Percentiles rank a stretch among this genome's conserved stretches.
phyloP scores from a whole-genome alignment of 2,329 filamentous ascomycete species.

The Fusarium nematophilum region DNA sequence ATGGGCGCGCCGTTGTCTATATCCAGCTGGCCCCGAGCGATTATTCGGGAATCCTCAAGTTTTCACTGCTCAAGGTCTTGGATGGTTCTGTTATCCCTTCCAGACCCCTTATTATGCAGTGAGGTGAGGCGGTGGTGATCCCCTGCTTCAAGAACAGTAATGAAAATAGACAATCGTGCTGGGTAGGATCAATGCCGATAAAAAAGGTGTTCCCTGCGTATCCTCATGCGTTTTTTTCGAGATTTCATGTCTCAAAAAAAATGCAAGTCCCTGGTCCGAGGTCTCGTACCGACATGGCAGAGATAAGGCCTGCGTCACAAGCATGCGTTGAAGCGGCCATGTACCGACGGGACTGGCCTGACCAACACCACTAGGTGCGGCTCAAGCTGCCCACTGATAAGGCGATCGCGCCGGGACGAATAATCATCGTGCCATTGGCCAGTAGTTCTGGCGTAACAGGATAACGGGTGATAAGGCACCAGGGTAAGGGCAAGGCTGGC shows the following conservation, averaged over 20 bases:
- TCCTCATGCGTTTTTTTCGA: conserved; percentile 16
- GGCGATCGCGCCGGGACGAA: conserved; percentile 33
- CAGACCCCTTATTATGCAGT: background rate
- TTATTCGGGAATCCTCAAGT: background rate
- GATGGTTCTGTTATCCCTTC: conserved; percentile 8
- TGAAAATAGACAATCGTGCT: too few species aligned
- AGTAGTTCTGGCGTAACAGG: conserved; percentile 19
- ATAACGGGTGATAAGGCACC: conserved; percentile 30
- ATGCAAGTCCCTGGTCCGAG: conserved; percentile 10
- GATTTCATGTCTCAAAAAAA: conserved; percentile 23
- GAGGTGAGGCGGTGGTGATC: conserved; percentile 7
- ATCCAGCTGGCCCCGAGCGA: background rate
- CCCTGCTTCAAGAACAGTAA: background rate
- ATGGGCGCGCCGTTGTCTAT: background rate
- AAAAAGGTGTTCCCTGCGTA: background rate
- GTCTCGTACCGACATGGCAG: conserved; percentile 22
- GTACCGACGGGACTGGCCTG: conserved; percentile 27
- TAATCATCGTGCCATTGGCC: conserved; percentile 35
- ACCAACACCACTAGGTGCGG: conserved; percentile 36
- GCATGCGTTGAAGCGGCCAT: conserved; percentile 24
- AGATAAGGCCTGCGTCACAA: conserved; percentile 39
- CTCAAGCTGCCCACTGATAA: conserved; percentile 42
- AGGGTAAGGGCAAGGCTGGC: conserved; percentile 33
- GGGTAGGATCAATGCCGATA: background rate
- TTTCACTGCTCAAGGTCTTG: background rate